These are phyloP conservation scores for Penicillium sp. DNA, from an alignment of 2,329 filamentous ascomycete species.

Conservation along the genomic window DNA sequence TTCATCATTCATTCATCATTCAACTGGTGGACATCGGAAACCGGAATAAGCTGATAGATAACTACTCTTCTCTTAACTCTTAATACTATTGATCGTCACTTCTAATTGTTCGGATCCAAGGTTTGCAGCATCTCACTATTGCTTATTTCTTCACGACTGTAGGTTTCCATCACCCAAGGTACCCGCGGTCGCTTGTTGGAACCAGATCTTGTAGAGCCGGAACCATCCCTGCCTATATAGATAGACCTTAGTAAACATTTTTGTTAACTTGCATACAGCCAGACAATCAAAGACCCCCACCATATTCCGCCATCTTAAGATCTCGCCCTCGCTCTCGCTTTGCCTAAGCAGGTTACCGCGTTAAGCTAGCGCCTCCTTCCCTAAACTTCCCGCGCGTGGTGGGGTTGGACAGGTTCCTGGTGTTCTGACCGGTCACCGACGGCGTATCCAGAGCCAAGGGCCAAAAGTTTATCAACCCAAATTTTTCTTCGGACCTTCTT, in stretches of 20 bases:
- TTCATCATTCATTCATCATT: no score
- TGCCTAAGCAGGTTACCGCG: neutral
- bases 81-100: neutral
- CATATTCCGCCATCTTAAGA: slow-evolving; percentile 1
- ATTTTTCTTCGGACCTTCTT: slow-evolving; percentile 13
- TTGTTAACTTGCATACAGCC: neutral
- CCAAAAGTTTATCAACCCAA: slow-evolving; percentile 20
- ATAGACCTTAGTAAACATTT: neutral
- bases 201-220: neutral
- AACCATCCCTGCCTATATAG: neutral
- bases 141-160: neutral
- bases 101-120: no score
- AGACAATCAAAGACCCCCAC: neutral
- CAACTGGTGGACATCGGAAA: neutral
- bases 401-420: slow-evolving; percentile 14
- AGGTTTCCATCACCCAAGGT: neutral
- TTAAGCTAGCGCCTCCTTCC: slow-evolving; percentile 10
- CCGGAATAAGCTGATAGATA: no score
- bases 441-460: slow-evolving; percentile 12
- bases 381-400: slow-evolving; percentile 25
- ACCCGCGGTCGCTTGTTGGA: neutral
- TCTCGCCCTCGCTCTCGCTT: neutral
- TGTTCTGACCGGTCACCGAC: slow-evolving; percentile 17
- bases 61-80: no score
- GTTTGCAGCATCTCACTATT: neutral